These are phyloP conservation scores for Fagopyrum homotropicum DNA, from an alignment of 148 eudicot genomes.

Conservation along the genomic window DNA sequence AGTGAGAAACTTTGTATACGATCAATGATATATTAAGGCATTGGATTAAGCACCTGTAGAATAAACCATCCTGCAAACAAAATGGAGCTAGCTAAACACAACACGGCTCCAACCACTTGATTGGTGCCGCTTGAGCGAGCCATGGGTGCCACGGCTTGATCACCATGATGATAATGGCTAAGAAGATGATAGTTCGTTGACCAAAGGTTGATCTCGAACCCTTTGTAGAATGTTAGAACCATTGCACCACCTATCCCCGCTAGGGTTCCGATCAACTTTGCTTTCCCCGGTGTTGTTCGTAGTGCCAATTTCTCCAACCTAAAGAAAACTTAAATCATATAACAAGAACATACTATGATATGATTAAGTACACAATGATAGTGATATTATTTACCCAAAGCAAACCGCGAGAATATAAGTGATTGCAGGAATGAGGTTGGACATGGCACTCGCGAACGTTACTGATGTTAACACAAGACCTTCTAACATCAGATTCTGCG, in stretches of 20 bases:
- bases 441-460: conserved; percentile 54
- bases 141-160: conserved; percentile 12
- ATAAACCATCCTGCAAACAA: conserved; percentile 38
- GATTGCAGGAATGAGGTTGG: conserved; percentile 55
- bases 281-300: conserved; percentile 42
- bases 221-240: conserved; percentile 68
- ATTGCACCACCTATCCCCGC: conserved; percentile 67
- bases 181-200: conserved; percentile 36
- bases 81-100: conserved; percentile 26
- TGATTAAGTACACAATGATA: not conserved
- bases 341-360: not conserved
- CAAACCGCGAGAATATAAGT: conserved; percentile 55
- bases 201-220: conserved; percentile 41
- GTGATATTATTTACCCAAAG: conserved; percentile 30
- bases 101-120: conserved; percentile 26
- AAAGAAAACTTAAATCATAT: not conserved
- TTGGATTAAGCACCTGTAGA: conserved; percentile 34
- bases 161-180: not conserved
- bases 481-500: conserved; percentile 43
- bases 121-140: conserved; percentile 12
- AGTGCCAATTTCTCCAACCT: conserved; percentile 52
- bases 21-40: not conserved
- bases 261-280: conserved; percentile 56
- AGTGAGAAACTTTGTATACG: conserved; percentile 3
- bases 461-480: conserved; percentile 59